Evolutionary conservation across 106 monocot genomes (phyloP), one percentile per base, ranked within the genome.

Genomic region (Alisma plantagoaquatica): DNA sequence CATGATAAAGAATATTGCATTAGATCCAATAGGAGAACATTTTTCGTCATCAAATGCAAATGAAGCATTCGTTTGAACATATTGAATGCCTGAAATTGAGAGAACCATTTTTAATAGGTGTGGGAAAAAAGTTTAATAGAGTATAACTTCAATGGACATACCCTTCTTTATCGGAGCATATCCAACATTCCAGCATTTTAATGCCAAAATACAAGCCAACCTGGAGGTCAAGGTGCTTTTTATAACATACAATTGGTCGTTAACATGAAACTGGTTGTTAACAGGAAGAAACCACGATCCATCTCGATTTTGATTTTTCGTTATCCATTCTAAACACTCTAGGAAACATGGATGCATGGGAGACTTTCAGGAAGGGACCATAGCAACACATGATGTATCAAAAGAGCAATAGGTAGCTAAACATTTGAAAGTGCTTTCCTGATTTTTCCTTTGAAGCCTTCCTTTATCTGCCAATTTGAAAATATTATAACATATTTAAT

Each of bases 321-420:
- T 27, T 54, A 98, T 79, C 96, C 89, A 98, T 16, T 98, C 66
- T 30, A 98, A 10, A 51, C 81, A 89, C 24, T 84, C 51, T 23
- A 80, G 89, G 48, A 98, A 98, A 70, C 64, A 89, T 60, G 96
- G 89, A 67, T 23, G 14, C 31, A 64, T 17, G 41, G 54, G 54
- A 41, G 63, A 82, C 10, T 28, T 54, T 23, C 62, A 63, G 31
- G 78, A 73, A 18, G 89, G 81, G 12, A 98, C 96, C 88, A 98
- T 89, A 3, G 96, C 84, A 12, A 89, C 76, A 81, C 96, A 98
- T 53, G 96, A 84, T 22, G 84, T 89, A 41, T 89, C 89, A 64
- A 81, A 98, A 23, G 54, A 53, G 96, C 88, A 43, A 53, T 58
- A 15, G 76, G 66, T 23, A 67, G 41, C 49, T 82, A 68, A 32